phyloP scores from a whole-genome alignment of 2,329 filamentous ascomycete species.

The Fragosphaeria purpurea region DNA sequence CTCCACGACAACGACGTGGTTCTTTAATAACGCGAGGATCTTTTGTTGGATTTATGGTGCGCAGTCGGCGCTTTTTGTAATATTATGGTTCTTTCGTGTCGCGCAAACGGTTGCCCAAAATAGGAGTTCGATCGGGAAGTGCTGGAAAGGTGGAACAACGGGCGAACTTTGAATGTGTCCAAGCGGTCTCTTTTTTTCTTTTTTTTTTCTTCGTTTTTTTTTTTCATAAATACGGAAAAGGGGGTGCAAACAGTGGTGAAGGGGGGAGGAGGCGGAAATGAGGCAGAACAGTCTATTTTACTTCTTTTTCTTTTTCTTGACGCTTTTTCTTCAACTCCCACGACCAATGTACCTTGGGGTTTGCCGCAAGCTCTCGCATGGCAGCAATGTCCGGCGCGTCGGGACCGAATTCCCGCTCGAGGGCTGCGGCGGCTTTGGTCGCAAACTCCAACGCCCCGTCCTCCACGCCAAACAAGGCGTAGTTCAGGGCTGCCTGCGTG shows the following conservation, averaged over 20 bases:
- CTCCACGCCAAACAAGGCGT: constrained; percentile 25
- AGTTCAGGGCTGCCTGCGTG: constrained; percentile 29
- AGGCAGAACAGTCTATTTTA: too few relatives aligned
- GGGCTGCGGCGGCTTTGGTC: constrained; percentile 20
- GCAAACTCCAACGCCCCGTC: constrained; percentile 22
- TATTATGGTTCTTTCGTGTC: too few relatives aligned
- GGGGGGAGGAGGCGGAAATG: too few relatives aligned
- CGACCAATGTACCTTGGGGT: constrained; percentile 24
- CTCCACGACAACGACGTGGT: constrained; percentile 41
- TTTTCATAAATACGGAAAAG: not conserved
- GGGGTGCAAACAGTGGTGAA: too few relatives aligned
- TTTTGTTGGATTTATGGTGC: too few relatives aligned
- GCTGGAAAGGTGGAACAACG: too few relatives aligned
- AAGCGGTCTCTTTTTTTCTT: not conserved
- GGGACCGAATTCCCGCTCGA: constrained; percentile 23
- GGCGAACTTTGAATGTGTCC: too few relatives aligned
- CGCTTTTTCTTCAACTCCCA: constrained; percentile 12
- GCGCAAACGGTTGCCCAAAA: too few relatives aligned
- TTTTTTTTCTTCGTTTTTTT: not conserved
- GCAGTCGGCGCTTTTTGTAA: too few relatives aligned
- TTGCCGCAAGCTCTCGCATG: constrained; percentile 23
- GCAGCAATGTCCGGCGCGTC: constrained; percentile 18
- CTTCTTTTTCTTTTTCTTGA: not conserved
- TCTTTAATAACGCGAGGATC: not conserved
- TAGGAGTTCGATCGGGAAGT: too few relatives aligned